Evolutionary conservation across 2,329 filamentous ascomycete genomes (phyloP), one percentile per base, ranked within the genome.

Genomic region (Trichoderma lentiforme): DNA sequence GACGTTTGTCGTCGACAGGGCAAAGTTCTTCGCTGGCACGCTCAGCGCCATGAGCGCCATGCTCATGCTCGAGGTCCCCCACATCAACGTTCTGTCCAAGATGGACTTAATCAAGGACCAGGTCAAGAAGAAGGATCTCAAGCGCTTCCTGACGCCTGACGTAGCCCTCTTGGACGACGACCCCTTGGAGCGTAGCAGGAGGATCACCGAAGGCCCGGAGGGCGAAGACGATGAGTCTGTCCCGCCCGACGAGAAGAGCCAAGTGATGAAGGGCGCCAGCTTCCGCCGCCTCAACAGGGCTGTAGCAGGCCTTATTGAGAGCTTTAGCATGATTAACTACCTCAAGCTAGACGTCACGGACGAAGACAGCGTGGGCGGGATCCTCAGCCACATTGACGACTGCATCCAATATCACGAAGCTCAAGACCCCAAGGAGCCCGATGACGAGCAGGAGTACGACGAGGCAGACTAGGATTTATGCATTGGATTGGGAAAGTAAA

Each of bases 251-350:
- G 89, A 91, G 73, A 88, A 88, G 77, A 87, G 90, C 73, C 89
- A 90, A 66, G 80, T 97, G 72, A 92, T 97, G 92, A 91, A 88
- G 66, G 95, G 95, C 3, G 87, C 89, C 1, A 93, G 93, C 21
- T 98, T 97, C 82, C 89, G 93, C 73, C 88, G 90, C 76, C 84
- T 98, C 75, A 98, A 98, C 80, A 89, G 90, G 73, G 95, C 95
- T 0, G 95, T 99, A 6, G 96, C 93, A 1, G 90, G 93, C 68
- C 84, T 99, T 75, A 97, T 99, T 75, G 96, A 98, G 81, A 96
- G 94, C 81, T 99, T 98, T 83, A 97, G 94, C 83, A 97, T 99
- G 93, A 93, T 99, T 14, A 97, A 93, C 62, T 99, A 97, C 80
- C 85, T 98, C 71, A 93, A 95, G 83, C 85, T 98, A 58, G 93